A percentile compares a stretch with the other conserved stretches of the same genome.
Conservation (phyloP, 1,284 basidiomycete genomes). For the Lentinula novae-zelandiae region DNA sequence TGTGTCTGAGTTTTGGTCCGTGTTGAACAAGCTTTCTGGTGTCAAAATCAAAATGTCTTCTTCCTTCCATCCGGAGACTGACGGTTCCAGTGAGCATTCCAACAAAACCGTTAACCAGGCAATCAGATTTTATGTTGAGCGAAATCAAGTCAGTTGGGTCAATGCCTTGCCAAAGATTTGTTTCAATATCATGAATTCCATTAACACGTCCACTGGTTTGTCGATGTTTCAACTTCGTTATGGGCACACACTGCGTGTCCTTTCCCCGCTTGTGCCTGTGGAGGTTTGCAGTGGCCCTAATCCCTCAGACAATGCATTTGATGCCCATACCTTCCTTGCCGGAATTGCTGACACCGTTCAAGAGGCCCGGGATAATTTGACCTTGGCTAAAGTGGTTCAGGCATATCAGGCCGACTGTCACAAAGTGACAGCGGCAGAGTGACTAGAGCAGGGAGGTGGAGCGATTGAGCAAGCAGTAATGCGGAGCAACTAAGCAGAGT, state of each 20-base stretch:
- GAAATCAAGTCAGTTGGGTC: constrained; percentile 37
- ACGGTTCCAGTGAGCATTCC: constrained; percentile 6
- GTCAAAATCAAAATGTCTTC: constrained; percentile 11
- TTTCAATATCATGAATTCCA: constrained; percentile 17
- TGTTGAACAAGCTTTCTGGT: not conserved
- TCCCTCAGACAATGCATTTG: too few relatives aligned
- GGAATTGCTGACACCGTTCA: too few relatives aligned
- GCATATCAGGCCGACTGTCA: too few relatives aligned
- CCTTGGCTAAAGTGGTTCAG: too few relatives aligned
- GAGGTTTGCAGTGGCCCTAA: not conserved
- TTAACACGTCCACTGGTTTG: constrained; percentile 14
- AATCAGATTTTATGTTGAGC: constrained; percentile 26
- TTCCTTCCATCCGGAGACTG: constrained; percentile 8
- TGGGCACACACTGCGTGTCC: constrained; percentile 29
- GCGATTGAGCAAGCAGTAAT: too few relatives aligned
- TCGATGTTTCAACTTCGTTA: constrained; percentile 11
- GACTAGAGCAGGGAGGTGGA: too few relatives aligned
- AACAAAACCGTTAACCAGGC: constrained; percentile 27
- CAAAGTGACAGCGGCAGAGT: too few relatives aligned
- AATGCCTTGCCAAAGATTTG: constrained; percentile 23
- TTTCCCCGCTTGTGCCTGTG: constrained; percentile 15
- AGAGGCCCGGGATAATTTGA: too few relatives aligned
- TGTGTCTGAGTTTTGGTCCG: constrained; percentile 13
- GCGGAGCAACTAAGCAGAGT: too few relatives aligned
- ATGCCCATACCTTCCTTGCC: too few relatives aligned